These are phyloP conservation scores for Clavariopsis aquatica DNA, from an alignment of 495 filamentous ascomycete species.

Conservation along the genomic window DNA sequence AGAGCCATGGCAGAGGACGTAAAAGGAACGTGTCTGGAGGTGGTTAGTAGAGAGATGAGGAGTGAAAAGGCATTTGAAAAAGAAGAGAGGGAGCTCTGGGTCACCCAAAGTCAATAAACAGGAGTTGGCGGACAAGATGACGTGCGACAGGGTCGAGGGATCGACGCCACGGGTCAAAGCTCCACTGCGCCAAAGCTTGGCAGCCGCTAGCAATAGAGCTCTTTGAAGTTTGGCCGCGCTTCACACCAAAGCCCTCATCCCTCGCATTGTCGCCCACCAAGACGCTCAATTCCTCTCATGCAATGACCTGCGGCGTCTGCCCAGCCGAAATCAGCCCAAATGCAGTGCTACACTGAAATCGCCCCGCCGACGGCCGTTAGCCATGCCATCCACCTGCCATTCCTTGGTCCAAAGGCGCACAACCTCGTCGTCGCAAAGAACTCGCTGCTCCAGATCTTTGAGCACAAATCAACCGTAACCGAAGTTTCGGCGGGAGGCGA, in stretches of 20 bases:
- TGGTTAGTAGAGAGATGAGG: not conserved
- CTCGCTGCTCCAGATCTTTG: slow-evolving; percentile 88
- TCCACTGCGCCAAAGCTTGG: not conserved
- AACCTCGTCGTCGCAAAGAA: slow-evolving; percentile 89
- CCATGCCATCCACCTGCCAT: slow-evolving; percentile 77
- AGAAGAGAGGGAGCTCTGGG: not conserved
- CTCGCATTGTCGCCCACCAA: not conserved
- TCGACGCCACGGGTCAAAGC: slow-evolving; percentile 9
- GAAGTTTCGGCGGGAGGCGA: slow-evolving; percentile 21
- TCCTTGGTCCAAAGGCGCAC: slow-evolving; percentile 69
- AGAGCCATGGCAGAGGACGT: slow-evolving; percentile 48
- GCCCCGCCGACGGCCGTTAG: slow-evolving; percentile 90
- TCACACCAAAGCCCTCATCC: not conserved
- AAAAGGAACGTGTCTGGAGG: not conserved
- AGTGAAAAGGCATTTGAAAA: not conserved
- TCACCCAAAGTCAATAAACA: not conserved
- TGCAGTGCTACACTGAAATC: slow-evolving; percentile 89
- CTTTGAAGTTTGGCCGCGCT: slow-evolving; percentile 8
- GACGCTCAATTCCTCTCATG: not conserved
- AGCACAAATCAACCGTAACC: slow-evolving; percentile 49
- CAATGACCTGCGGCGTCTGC: not conserved
- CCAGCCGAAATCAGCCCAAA: slow-evolving; percentile 35
- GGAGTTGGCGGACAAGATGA: not conserved
- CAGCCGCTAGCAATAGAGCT: not conserved
- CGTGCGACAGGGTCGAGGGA: not conserved